Evolutionary conservation across 2,329 filamentous ascomycete species (phyloP), one percentile per base, ranked within the genome.

Genomic region (Apiospora koreana): DNA sequence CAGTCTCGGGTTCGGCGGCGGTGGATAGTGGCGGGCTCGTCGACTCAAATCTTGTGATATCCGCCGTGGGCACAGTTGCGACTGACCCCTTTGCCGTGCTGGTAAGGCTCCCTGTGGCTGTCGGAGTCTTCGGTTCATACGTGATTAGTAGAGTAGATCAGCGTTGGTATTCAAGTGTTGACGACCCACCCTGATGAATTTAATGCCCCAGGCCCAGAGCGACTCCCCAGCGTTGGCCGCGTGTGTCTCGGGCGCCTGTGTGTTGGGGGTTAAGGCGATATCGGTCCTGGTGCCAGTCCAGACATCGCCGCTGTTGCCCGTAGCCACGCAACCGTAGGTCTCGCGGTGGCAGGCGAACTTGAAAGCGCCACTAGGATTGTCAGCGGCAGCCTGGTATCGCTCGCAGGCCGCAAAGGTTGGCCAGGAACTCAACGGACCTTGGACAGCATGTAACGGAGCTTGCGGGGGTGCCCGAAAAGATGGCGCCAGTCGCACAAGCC

Each of bases 401-500:
- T 42, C 35, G 18, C 23, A 42, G 35, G 2, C 64, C 12, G 64
- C 25, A 25, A 4, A 16, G 38, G 12, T 42, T 25, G 35, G 45
- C 45, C 31, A 31, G 23, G 38, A n/a, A 38, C 7, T 38, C 31
- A 23, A 66, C 35, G 64, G 25, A 66, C 64, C 64, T 66, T 28
- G 64, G 41, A 45, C 64, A 66, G 41, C 64, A 66, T 18, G 64
- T 66, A 21, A 66, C 64, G 41, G 64, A 66, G 41, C 64, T 66
- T 42, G 64, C 64, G 21, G 64, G 9, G 23, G 64, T 45, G 21
- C 64, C 64, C 64, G 64, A 45, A 28, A 66, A 66, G 8, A 28
- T 28, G 35, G 64, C 35, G 8, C 25, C 42, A 9, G 65, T 43
- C 16, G 38, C 38, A 28, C 65, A 66, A 25, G 65, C 65, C 42